Evolutionary conservation across 495 filamentous ascomycete genomes (phyloP), one percentile per base, ranked within the genome.

Genomic region (Penicillium pulvis): DNA sequence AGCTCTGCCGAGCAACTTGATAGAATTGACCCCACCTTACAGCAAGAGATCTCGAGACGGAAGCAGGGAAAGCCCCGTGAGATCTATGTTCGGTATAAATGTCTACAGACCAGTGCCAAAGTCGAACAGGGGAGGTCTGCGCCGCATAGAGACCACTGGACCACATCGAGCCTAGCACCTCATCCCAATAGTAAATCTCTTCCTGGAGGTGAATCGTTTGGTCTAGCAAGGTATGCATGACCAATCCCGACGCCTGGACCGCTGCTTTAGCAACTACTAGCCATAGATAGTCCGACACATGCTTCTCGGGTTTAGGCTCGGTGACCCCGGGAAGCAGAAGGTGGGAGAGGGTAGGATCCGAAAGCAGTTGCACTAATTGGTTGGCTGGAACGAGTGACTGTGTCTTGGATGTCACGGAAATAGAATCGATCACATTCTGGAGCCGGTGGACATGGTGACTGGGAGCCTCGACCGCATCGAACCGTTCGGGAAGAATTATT

Each of bases 181-280:
- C 85, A 58, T 96, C 89, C 94, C 94, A 98, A 67, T 98, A 98
- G 74, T 85, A 88, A 39, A 95, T 87, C 65, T 97, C 91, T 43
- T 94, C 86, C 53, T 83, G 86, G 9, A 98, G 64, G 0, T 85
- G 84, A n/a, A 94, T 83, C 16, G 90, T 91, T 59, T 92, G 87
- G 30, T 92, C 85, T 6, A 97, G 74, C 2, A 98, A 76, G 0
- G 81, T 82, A 59, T 85, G 82, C 59, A 97, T 72, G 16, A 93
- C 75, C 17, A 90, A 68, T 1, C 94, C 93, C 59, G 96, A 92
- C 0, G 85, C 85, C 66, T 96, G 93, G 24, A 89, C 81, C 0
- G 92, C 88, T 3, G 92, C 92, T 71, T 97, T 98, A 65, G 86
- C 87, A 9, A 91, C 81, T 23, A 96, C 74, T 24, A 96, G 72